Evolutionary conservation across 2,329 filamentous ascomycete genomes (phyloP).

Genomic region (Penicillium sp.): DNA sequence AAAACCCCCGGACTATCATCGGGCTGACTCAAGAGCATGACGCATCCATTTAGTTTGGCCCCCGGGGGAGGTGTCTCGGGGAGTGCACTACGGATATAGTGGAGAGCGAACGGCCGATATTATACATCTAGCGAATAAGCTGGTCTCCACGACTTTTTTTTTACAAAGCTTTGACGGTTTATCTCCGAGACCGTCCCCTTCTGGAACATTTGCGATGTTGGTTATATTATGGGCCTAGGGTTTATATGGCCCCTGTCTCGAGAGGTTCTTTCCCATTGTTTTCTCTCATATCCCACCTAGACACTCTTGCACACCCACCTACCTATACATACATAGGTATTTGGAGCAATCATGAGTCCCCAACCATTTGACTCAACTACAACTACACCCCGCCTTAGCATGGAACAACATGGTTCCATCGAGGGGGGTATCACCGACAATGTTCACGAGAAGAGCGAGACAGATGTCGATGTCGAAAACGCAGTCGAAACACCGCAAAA

Average conservation of each 20-base stretch:
- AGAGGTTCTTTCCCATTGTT: neutral
- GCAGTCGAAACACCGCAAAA: neutral
- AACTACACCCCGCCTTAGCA: conserved; percentile 23
- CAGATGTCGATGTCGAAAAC: conserved; percentile 12
- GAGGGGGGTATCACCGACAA: neutral
- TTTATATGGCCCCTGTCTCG: neutral
- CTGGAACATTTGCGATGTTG: neutral
- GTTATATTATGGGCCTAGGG: neutral
- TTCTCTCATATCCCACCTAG: neutral
- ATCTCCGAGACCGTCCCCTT: neutral
- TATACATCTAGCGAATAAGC: neutral
- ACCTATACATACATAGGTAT: neutral
- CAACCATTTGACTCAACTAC: conserved; percentile 17
- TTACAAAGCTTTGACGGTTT: neutral
- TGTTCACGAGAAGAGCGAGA: conserved; percentile 3
- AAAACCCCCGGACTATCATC: neutral
- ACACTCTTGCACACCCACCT: neutral
- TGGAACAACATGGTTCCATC: conserved; percentile 11
- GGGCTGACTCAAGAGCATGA: neutral
- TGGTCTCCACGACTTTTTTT: neutral
- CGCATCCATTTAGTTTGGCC: neutral
- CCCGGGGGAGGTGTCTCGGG: neutral
- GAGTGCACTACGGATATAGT: neutral
- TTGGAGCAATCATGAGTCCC: neutral
- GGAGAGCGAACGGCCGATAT: neutral